A percentile compares a stretch with the other conserved stretches of the same genome.
Conservation (phyloP, 139 green algal species). For the Cymbomonas tetramitiformis region DNA sequence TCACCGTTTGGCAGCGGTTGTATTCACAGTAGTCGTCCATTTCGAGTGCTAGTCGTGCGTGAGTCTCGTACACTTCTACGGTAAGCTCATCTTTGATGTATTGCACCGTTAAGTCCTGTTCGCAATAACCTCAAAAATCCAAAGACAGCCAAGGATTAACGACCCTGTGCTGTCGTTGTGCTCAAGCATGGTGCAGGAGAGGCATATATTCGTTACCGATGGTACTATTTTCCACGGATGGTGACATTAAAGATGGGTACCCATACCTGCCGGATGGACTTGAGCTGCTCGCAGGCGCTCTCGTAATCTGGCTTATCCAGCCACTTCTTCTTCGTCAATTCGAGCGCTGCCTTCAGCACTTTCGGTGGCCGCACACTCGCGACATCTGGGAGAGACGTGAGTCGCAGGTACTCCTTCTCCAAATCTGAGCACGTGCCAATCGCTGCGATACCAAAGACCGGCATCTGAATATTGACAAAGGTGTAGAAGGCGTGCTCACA, state of each 20-base stretch:
- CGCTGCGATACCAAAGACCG: too few relatives aligned
- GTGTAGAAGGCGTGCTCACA: too few relatives aligned
- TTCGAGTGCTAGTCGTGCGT: slow-evolving; percentile 45
- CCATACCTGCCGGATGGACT: slow-evolving; percentile 46
- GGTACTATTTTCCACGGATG: too few relatives aligned
- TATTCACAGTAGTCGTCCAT: slow-evolving; percentile 48
- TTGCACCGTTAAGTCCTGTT: slow-evolving; percentile 54
- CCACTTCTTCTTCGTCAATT: background rate
- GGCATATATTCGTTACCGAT: too few relatives aligned
- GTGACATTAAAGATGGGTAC: too few relatives aligned
- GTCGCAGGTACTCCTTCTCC: slow-evolving; percentile 35
- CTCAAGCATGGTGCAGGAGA: too few relatives aligned
- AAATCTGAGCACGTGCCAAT: slow-evolving; percentile 14
- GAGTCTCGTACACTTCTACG: slow-evolving; percentile 48
- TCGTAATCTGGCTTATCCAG: slow-evolving; percentile 25
- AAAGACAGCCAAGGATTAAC: too few relatives aligned
- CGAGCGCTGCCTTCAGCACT: slow-evolving; percentile 31
- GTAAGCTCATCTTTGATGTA: slow-evolving; percentile 34
- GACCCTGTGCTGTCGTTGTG: too few relatives aligned
- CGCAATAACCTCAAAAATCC: too few relatives aligned
- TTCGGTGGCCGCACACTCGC: slow-evolving; percentile 16
- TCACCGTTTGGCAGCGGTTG: slow-evolving; percentile 42
- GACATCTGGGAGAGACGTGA: slow-evolving; percentile 25
- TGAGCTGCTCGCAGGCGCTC: slow-evolving; percentile 51
- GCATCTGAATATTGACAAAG: too few relatives aligned